phyloP scores from a whole-genome alignment of 305 asterid genomes.

The Caryopteris hybrid region DNA sequence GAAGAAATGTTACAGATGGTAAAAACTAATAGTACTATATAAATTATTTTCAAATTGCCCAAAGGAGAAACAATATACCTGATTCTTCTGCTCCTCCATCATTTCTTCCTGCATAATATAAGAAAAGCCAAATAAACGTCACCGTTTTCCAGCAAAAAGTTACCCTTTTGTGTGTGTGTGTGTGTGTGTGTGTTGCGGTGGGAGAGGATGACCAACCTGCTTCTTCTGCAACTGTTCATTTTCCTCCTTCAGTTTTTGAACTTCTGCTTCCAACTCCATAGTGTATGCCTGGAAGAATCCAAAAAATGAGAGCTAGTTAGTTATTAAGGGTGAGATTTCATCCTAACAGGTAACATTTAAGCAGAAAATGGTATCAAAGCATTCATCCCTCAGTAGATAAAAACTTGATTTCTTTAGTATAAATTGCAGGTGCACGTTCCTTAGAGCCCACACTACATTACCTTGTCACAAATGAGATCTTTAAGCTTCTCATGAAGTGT shows the following conservation, averaged over 20 bases:
- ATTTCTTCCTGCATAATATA: constrained; percentile 37
- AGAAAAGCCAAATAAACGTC: constrained; percentile 12
- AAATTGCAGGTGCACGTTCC: constrained; percentile 10
- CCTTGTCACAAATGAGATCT: constrained; percentile 22
- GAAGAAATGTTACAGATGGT: too few species aligned
- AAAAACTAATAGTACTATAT: background rate
- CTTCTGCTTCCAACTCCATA: constrained; percentile 88
- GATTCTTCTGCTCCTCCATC: constrained; percentile 76
- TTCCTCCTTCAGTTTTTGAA: constrained; percentile 89
- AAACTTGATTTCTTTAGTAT: background rate
- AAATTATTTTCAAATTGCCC: background rate
- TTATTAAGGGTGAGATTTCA: background rate
- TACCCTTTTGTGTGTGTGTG: background rate
- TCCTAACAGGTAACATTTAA: background rate
- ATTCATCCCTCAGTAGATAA: background rate
- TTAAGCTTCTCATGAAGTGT: constrained; percentile 24
- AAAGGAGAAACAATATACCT: constrained; percentile 35
- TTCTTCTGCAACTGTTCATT: constrained; percentile 65
- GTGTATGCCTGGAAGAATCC: constrained; percentile 64
- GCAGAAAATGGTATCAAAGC: background rate
- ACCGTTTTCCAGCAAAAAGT: background rate
- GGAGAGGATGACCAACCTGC: constrained; percentile 39
- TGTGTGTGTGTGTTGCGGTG: background rate
- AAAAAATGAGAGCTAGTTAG: background rate
- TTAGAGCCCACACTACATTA: constrained; percentile 16